A percentile compares a stretch with the other conserved stretches of the same genome.
Evolutionary conservation across 306 rosid species (phyloP).

Genomic region (Mimosa pudica): DNA sequence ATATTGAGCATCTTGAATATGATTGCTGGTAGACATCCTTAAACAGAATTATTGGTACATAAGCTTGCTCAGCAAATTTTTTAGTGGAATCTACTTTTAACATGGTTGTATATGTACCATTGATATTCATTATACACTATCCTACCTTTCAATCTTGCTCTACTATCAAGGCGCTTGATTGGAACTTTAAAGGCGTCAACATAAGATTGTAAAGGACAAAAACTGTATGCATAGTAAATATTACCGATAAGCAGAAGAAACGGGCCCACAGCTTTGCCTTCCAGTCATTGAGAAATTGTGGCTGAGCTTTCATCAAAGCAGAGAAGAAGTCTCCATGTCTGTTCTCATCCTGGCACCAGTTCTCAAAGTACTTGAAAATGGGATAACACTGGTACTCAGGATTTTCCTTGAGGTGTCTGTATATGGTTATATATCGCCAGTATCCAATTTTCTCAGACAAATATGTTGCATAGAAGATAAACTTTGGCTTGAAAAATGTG

Average conservation of each 20-base stretch:
- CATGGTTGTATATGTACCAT: background rate
- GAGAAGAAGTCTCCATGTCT: constrained; percentile 98
- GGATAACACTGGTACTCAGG: constrained; percentile 95
- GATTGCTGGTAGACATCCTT: background rate
- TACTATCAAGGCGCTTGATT: background rate
- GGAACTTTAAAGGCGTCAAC: constrained; percentile 11
- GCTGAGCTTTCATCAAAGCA: constrained; percentile 98
- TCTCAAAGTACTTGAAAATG: constrained; percentile 95
- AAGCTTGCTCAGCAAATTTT: background rate
- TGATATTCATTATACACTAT: too few species aligned
- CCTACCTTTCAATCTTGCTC: too few species aligned
- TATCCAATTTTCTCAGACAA: constrained; percentile 98
- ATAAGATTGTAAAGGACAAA: constrained; percentile 6
- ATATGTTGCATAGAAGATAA: constrained; percentile 96
- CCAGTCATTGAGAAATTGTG: constrained; percentile 98
- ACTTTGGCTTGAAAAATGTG: constrained; percentile 97
- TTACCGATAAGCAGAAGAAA: constrained; percentile 95
- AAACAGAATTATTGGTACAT: background rate
- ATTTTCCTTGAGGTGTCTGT: constrained; percentile 91
- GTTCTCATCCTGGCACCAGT: constrained; percentile 99
- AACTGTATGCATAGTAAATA: background rate
- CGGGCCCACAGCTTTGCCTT: constrained; percentile 97
- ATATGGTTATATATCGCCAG: constrained; percentile 97
- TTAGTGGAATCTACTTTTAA: background rate
- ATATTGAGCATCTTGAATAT: constrained; percentile 11